These are phyloP conservation scores for Saccharomyces paradoxus DNA, from an alignment of 805 yeast species.

Conservation along the genomic window DNA sequence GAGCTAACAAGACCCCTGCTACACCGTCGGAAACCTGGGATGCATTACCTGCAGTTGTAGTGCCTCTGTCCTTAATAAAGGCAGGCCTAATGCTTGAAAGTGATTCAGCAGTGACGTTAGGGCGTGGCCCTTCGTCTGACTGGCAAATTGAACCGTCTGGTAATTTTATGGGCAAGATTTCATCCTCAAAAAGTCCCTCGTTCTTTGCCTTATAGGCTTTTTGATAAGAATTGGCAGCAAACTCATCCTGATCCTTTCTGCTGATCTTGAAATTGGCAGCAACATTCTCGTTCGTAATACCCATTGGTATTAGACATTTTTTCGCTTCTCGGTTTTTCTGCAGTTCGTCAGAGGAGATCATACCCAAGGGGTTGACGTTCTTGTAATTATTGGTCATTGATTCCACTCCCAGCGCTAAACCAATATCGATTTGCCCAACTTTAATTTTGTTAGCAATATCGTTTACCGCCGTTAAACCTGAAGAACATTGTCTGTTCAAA, in stretches of 20 bases:
- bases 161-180: conserved; percentile 74
- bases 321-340: conserved; percentile 41
- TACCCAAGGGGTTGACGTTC: conserved; percentile 57
- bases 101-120: conserved; percentile 71
- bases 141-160: conserved; percentile 40
- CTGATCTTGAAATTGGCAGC: conserved; percentile 56
- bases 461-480: conserved; percentile 84
- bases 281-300: conserved; percentile 88
- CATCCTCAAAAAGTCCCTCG: conserved; percentile 73
- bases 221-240: conserved; percentile 78
- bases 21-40: conserved; percentile 96
- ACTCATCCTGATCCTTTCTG: conserved; percentile 73
- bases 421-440: conserved; percentile 83
- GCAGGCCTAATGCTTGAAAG: conserved; percentile 78
- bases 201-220: conserved; percentile 75
- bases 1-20: conserved; percentile 76
- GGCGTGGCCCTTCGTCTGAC: conserved; percentile 85
- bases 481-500: conserved; percentile 88
- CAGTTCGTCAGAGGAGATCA: conserved; percentile 48
- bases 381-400: conserved; percentile 89
- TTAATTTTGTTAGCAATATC: conserved; percentile 84
- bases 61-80: conserved; percentile 63
- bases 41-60: conserved; percentile 93
- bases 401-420: conserved; percentile 89
- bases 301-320: conserved; percentile 91